Conservation (phyloP, 2,329 filamentous ascomycete species). For the Pseudogymnoascus sp. region DNA sequence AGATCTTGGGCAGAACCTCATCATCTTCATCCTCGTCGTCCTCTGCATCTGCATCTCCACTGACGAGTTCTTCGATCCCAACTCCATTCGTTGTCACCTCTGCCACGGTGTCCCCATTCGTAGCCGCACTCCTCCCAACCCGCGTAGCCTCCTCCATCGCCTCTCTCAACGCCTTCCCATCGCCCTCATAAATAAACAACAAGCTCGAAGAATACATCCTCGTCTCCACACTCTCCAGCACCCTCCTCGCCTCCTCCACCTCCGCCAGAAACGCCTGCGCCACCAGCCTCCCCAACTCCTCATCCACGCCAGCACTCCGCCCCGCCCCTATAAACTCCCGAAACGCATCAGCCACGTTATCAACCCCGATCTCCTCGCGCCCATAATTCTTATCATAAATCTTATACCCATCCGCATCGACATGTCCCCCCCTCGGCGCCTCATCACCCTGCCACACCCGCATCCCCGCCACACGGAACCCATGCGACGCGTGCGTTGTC, state of each 20-base stretch:
- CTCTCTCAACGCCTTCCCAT: constrained; percentile 43
- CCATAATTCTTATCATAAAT: constrained; percentile 59
- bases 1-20: constrained; percentile 55
- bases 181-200: constrained; percentile 57
- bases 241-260: constrained; percentile 43
- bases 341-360: constrained; percentile 48
- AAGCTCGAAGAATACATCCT: constrained; percentile 52
- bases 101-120: constrained; percentile 19
- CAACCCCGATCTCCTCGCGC: constrained; percentile 41
- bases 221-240: constrained; percentile 48
- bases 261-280: constrained; percentile 47
- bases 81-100: not conserved
- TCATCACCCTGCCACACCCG: constrained; percentile 51
- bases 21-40: constrained; percentile 44
- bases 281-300: constrained; percentile 48
- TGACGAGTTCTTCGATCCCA: constrained; percentile 21
- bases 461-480: constrained; percentile 60
- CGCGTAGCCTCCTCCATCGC: constrained; percentile 30
- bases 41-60: constrained; percentile 33
- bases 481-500: constrained; percentile 52
- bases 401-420: constrained; percentile 47
- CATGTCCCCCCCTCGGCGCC: constrained; percentile 42
- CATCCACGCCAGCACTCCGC: constrained; percentile 46
- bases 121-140: constrained; percentile 23
- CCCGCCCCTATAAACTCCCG: constrained; percentile 51